Conservation (phyloP, 2,329 filamentous ascomycete species). For the Teratosphaeria zuluensis region DNA sequence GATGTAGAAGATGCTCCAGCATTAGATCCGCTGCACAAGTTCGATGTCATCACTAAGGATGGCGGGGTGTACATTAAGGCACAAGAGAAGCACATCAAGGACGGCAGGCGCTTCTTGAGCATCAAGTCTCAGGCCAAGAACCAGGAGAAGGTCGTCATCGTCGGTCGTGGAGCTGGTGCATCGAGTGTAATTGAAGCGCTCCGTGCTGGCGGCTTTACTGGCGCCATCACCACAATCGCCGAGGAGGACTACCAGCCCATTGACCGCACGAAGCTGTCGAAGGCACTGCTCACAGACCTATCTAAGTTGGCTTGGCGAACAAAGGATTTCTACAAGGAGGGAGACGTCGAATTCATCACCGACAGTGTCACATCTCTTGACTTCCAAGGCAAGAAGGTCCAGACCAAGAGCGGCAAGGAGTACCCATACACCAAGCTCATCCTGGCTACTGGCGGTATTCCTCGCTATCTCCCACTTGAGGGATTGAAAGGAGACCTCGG, state of each 20-base stretch:
- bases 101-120: conserved; percentile 62
- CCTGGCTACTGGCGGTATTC: conserved; percentile 75
- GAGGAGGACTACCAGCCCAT: conserved; percentile 71
- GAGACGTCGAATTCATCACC: conserved; percentile 44
- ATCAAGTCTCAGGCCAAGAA: conserved; percentile 56
- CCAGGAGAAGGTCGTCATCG: conserved; percentile 63
- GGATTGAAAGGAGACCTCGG: conserved; percentile 72
- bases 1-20: conserved; percentile 94
- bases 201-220: conserved; percentile 69
- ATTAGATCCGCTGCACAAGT: conserved; percentile 73
- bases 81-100: conserved; percentile 68
- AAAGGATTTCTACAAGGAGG: conserved; percentile 63
- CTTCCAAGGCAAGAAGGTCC: conserved; percentile 62
- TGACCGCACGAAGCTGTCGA: conserved; percentile 91
- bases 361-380: conserved; percentile 62
- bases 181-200: conserved; percentile 75
- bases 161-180: conserved; percentile 77
- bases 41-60: conserved; percentile 70
- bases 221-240: conserved; percentile 71
- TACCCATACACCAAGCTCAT: conserved; percentile 78
- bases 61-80: conserved; percentile 77
- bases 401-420: conserved; percentile 64
- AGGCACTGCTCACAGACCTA: conserved; percentile 74
- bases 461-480: conserved; percentile 64
- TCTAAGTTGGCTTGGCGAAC: conserved; percentile 70